Evolutionary conservation across 2,329 filamentous ascomycete genomes (phyloP), one percentile per base, ranked within the genome.

Genomic region (Colletotrichum sp.): DNA sequence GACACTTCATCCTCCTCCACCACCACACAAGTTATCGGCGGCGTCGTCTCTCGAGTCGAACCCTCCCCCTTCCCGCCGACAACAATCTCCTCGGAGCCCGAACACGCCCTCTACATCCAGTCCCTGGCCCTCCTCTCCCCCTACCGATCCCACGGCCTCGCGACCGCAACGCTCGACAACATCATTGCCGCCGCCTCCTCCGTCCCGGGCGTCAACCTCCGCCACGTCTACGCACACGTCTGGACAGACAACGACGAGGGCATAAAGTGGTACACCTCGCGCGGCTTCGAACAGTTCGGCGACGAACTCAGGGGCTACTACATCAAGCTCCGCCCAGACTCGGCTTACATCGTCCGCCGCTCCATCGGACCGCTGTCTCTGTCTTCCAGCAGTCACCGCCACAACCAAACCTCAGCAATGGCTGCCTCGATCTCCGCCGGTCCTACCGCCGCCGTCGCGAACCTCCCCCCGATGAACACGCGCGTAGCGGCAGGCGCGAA

Each of bases 191-290:
- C 85, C 13, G 84, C 83, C 18, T 84, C 83, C 15, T 79, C 81
- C 10, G 77, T 83, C 13, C 84, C 84, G 6, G 83, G 77, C 18
- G 82, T 86, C 77, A 80, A 87, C 67, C 86, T 88, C 39, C 79
- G 78, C 43, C 79, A 86, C 59, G 85, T 93, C 18, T 93, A 91
- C 78, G 92, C 92, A 6, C 92, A 94, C 81, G 92, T 94, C 18
- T 94, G 92, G 92, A 92, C 92, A 13, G 88, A 92, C 75, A 93
- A 93, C 81, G 87, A 89, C 4, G 92, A 93, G 24, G 92, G 89
- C 0, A 83, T 93, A 76, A 86, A 86, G 73, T 94, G 92, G 92
- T 94, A 94, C 83, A 80, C 85, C 36, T 86, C 87, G 28, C 87
- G 91, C 12, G 91, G 91, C 4, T 94, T 94, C 81, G 79, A 81